Evolutionary conservation across 2,329 filamentous ascomycete genomes (phyloP), one percentile per base, ranked within the genome.

Genomic region (Colletotrichum incanum): DNA sequence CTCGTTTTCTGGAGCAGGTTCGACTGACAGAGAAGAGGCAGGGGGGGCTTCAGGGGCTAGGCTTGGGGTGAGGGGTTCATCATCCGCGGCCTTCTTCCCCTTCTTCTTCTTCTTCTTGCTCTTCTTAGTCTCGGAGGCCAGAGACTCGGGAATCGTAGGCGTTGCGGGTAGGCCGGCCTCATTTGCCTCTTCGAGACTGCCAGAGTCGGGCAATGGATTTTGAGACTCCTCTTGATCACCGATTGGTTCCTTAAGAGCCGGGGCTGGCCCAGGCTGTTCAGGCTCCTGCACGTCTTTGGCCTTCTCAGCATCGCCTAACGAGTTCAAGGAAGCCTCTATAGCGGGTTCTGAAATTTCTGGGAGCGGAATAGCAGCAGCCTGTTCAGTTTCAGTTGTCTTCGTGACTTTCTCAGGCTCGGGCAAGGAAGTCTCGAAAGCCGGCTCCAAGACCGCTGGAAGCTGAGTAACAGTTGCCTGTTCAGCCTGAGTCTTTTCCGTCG

Each of bases 21-120:
- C 23, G n/a, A 14, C 50, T 45, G 43, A 9, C 5, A 43, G 31
- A 20, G 50, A 39, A 11, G 50, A 28, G 8, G 18, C 26, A 23
- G 34, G 16, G 3, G 12, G 28, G 11, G 37, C 16, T 18, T 67
- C 28, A 18, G 14, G 41, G 26, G 20, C 16, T 31, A 50, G 50
- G 3, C 5, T 16, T 3, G 56, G 45, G 16, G 45, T 8, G 7
- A 12, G n/a, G 5, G 26, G 20, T 18, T 72, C 64, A 12, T 49
- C 20, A 23, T 66, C 52, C 16, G 61, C 11, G 12, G 59, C 28
- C 60, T 73, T 73, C 59, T 65, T 74, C 8, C 61, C 71, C 43
- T 77, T 78, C 76, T 85, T 86, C 76, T 85, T 86, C 47, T 82
- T 74, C 64, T 79, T 79, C 74, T 81, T 81, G 60, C 74, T 75